A percentile compares a stretch with the other conserved stretches of the same genome.
phyloP scores from a whole-genome alignment of 2,329 filamentous ascomycete genomes.

The Aspergillus udagawae region DNA sequence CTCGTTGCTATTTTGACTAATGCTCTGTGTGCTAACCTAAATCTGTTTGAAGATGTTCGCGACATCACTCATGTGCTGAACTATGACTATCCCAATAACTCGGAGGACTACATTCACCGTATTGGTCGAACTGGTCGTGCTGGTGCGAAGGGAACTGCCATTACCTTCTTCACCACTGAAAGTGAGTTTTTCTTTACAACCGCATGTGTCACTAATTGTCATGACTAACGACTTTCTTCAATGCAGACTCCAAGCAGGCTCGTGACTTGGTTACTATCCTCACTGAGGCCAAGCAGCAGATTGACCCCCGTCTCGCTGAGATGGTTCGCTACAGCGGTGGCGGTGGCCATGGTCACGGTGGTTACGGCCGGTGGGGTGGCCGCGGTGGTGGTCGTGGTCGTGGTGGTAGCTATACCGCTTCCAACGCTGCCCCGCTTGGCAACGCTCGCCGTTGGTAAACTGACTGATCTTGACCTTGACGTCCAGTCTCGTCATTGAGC shows the following conservation, averaged over 20 bases:
- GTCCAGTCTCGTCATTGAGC: slow-evolving; percentile 18
- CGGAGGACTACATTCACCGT: slow-evolving; percentile 66
- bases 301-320: slow-evolving; percentile 91
- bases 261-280: slow-evolving; percentile 93
- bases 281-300: slow-evolving; percentile 94
- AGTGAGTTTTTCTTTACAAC: slow-evolving; percentile 63
- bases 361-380: slow-evolving; percentile 53
- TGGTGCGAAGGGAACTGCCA: slow-evolving; percentile 90
- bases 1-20: slow-evolving; percentile 40
- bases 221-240: slow-evolving; percentile 15
- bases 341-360: slow-evolving; percentile 67
- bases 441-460: slow-evolving; percentile 55
- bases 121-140: slow-evolving; percentile 67
- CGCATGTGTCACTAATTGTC: background rate
- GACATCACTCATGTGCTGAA: slow-evolving; percentile 99
- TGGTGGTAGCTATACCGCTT: slow-evolving; percentile 51
- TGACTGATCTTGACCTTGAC: slow-evolving; percentile 9
- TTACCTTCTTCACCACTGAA: slow-evolving; percentile 98
- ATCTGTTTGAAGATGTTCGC: slow-evolving; percentile 85
- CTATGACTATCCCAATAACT: slow-evolving; percentile 99
- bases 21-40: slow-evolving; percentile 72
- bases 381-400: slow-evolving; percentile 56
- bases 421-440: slow-evolving; percentile 57
- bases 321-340: slow-evolving; percentile 92
- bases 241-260: slow-evolving; percentile 80